phyloP scores from a whole-genome alignment of 2,329 filamentous ascomycete genomes.

The Aspergillus sp. region DNA sequence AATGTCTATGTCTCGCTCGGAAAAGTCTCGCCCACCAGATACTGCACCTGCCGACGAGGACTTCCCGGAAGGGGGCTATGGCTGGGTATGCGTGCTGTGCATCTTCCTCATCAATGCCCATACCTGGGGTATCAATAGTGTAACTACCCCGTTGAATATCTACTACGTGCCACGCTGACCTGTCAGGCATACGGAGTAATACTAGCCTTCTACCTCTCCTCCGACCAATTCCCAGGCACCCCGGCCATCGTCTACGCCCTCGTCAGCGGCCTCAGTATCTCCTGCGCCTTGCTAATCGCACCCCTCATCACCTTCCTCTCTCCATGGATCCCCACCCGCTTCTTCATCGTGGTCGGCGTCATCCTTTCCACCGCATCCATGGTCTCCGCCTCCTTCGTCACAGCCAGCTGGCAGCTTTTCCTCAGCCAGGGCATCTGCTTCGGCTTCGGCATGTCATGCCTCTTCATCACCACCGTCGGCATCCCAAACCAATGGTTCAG shows the following conservation, averaged over 20 bases:
- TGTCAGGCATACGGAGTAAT: too few species aligned
- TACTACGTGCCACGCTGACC: too few species aligned
- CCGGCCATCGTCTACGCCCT: slow-evolving; percentile 3
- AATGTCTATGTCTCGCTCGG: too few species aligned
- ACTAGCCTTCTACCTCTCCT: too few species aligned
- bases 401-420: slow-evolving; percentile 41
- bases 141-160: too few species aligned
- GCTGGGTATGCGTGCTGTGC: slow-evolving; percentile 29
- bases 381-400: slow-evolving; percentile 40
- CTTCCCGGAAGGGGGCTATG: slow-evolving; percentile 32
- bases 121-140: slow-evolving; percentile 29
- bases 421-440: slow-evolving; percentile 43
- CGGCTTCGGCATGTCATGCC: slow-evolving; percentile 41
- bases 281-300: slow-evolving; percentile 5
- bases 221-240: neutral
- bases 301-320: neutral
- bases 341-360: too few species aligned
- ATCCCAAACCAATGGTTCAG: slow-evolving; percentile 47
- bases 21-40: too few species aligned
- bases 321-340: too few species aligned
- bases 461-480: slow-evolving; percentile 41
- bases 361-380: slow-evolving; percentile 26
- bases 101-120: slow-evolving; percentile 32
- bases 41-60: too few species aligned
- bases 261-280: slow-evolving; percentile 6